These are phyloP conservation scores for Posidonia oceanica DNA, from an alignment of 116 monocot species.

Conservation along the genomic window DNA sequence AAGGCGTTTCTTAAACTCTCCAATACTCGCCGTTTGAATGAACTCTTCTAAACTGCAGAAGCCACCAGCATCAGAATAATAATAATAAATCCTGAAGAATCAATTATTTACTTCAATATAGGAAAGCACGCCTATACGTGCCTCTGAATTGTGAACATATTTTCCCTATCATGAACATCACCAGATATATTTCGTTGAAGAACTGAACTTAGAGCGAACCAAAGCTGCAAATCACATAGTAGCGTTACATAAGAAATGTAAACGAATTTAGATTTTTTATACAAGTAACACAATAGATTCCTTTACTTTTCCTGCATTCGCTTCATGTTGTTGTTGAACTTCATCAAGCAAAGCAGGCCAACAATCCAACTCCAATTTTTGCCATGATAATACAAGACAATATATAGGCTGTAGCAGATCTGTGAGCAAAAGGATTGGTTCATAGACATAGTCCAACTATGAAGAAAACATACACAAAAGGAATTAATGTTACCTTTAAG, in stretches of 20 bases:
- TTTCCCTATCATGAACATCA: conserved; percentile 17
- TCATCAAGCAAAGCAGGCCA: conserved; percentile 77
- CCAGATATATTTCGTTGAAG: conserved; percentile 39
- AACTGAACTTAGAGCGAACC: conserved; percentile 73
- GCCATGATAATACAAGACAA: conserved; percentile 54
- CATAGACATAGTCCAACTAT: background rate
- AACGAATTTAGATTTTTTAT: background rate
- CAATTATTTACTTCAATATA: background rate
- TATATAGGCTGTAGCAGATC: conserved; percentile 48
- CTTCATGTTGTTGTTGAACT: conserved; percentile 43
- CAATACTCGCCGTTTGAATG: conserved; percentile 54
- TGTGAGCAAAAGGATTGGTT: conserved; percentile 13
- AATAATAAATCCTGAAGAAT: background rate
- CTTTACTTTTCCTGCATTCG: conserved; percentile 59
- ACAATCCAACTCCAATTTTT: conserved; percentile 70
- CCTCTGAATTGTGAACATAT: conserved; percentile 21
- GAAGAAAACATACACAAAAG: background rate
- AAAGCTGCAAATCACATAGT: conserved; percentile 39
- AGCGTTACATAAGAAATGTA: background rate
- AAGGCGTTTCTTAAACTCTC: conserved; percentile 76
- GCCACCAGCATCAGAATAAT: background rate
- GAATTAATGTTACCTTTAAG: conserved; percentile 30
- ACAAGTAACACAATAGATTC: background rate
- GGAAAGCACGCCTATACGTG: background rate
- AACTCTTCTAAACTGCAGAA: conserved; percentile 71